phyloP scores from a whole-genome alignment of 2,329 filamentous ascomycete genomes.

The Talaromyces sp. region DNA sequence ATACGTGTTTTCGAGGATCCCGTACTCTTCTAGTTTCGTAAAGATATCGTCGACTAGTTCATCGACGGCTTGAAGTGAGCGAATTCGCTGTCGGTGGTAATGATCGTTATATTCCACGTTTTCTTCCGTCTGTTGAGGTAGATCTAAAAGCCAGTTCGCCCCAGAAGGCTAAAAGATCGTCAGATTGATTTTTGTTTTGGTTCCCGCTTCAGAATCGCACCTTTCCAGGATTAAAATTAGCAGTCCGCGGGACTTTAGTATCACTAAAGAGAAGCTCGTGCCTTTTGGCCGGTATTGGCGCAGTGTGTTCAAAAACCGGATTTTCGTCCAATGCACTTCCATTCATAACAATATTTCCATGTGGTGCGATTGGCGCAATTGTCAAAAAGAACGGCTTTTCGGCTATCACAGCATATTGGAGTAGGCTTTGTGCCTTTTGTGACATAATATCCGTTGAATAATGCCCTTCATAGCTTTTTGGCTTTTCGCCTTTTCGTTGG shows the following conservation, averaged over 20 bases:
- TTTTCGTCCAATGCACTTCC: constrained; percentile 14
- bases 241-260: constrained; percentile 53
- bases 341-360: constrained; percentile 41
- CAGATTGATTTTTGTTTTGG: no score
- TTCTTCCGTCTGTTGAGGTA: constrained; percentile 40
- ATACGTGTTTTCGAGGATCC: constrained; percentile 47
- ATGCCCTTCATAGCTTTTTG: constrained; percentile 49
- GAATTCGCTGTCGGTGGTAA: constrained; percentile 45
- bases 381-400: constrained; percentile 61
- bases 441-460: constrained; percentile 57
- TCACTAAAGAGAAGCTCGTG: constrained; percentile 58
- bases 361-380: constrained; percentile 61
- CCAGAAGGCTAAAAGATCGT: constrained; percentile 25
- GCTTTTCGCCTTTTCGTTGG: constrained; percentile 52
- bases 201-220: no score
- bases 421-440: constrained; percentile 51
- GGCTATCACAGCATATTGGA: constrained; percentile 52
- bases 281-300: constrained; percentile 41
- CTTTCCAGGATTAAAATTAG: constrained; percentile 58
- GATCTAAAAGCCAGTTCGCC: constrained; percentile 40
- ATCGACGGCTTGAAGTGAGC: constrained; percentile 49
- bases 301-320: constrained; percentile 19
- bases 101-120: constrained; percentile 48
- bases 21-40: constrained; percentile 32
- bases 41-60: constrained; percentile 47